Conservation (phyloP, 495 filamentous ascomycete genomes). For the Tuber brumale region DNA sequence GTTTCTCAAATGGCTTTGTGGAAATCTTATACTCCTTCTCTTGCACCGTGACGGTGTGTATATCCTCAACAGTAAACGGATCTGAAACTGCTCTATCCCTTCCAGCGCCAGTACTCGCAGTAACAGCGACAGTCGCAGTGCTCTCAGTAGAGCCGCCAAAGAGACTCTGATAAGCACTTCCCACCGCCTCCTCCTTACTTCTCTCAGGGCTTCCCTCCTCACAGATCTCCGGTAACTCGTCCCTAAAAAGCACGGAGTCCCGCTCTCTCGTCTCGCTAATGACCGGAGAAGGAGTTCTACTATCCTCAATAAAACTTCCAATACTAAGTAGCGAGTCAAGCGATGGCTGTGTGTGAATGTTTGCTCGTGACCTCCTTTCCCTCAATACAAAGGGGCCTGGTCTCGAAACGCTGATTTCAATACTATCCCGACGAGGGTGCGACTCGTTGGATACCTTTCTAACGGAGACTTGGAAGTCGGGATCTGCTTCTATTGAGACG, state of each 20-base stretch:
- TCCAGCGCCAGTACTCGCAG: background rate
- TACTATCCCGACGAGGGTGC: constrained; percentile 9
- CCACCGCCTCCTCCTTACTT: constrained; percentile 6
- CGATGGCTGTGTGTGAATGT: constrained; percentile 29
- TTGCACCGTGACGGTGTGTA: background rate
- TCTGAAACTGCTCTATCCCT: constrained; percentile 14
- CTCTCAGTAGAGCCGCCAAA: constrained; percentile 20
- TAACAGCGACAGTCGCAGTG: background rate
- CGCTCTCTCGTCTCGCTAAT: constrained; percentile 16
- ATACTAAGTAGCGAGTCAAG: constrained; percentile 28
- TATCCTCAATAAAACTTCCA: constrained; percentile 18
- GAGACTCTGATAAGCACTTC: constrained; percentile 24
- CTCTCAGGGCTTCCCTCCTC: background rate
- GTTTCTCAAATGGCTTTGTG: constrained; percentile 4
- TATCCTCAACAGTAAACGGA: constrained; percentile 8
- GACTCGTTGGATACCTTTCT: constrained; percentile 16
- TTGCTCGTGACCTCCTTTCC: constrained; percentile 9
- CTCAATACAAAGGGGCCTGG: background rate
- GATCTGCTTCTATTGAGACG: constrained; percentile 27
- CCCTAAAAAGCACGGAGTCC: constrained; percentile 13
- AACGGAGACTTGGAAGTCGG: constrained; percentile 24
- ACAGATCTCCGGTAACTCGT: constrained; percentile 6
- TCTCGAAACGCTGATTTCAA: constrained; percentile 18
- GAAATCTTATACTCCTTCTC: background rate
- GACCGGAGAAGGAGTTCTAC: constrained; percentile 16